Percentiles rank a stretch among this genome's conserved stretches.
phyloP scores from a whole-genome alignment of 352 stramenopile genomes.

The Phytophthora hibernalis region DNA sequence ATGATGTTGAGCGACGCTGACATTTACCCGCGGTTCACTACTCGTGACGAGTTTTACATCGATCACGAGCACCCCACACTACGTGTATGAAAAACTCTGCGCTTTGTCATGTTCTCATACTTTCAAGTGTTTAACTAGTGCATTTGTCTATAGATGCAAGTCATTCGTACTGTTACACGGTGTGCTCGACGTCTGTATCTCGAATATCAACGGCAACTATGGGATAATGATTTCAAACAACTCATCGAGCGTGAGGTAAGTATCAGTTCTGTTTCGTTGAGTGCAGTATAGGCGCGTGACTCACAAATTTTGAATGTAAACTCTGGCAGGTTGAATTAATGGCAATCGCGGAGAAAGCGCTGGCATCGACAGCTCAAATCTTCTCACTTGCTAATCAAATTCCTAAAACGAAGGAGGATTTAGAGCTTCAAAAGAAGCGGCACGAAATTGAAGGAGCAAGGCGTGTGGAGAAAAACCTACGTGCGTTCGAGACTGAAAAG shows the following conservation, averaged over 20 bases:
- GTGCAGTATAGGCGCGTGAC: background rate
- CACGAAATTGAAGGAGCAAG: slow-evolving; percentile 69
- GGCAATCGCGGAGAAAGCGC: slow-evolving; percentile 53
- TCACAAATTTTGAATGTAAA: background rate
- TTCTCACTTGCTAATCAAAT: slow-evolving; percentile 54
- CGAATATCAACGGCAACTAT: slow-evolving; percentile 83
- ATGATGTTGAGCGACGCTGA: slow-evolving; percentile 87
- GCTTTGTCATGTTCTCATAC: background rate
- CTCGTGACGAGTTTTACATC: slow-evolving; percentile 55
- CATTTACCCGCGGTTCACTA: slow-evolving; percentile 74
- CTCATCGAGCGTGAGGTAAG: slow-evolving; percentile 46
- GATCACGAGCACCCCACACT: slow-evolving; percentile 70
- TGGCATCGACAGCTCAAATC: slow-evolving; percentile 57
- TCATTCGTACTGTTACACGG: slow-evolving; percentile 68
- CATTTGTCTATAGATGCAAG: slow-evolving; percentile 63
- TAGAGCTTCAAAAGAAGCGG: slow-evolving; percentile 71
- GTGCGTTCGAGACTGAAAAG: slow-evolving; percentile 60
- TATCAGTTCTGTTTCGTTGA: background rate
- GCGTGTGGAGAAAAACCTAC: slow-evolving; percentile 66
- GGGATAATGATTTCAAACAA: slow-evolving; percentile 70
- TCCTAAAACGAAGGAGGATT: slow-evolving; percentile 36
- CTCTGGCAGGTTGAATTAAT: slow-evolving; percentile 33
- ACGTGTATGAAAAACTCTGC: slow-evolving; percentile 31
- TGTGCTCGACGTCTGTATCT: slow-evolving; percentile 71
- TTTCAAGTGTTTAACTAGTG: background rate